Base-by-base conservation (phyloP, 2,329 filamentous ascomycete species). In the Calonectria hawksworthii region DNA sequence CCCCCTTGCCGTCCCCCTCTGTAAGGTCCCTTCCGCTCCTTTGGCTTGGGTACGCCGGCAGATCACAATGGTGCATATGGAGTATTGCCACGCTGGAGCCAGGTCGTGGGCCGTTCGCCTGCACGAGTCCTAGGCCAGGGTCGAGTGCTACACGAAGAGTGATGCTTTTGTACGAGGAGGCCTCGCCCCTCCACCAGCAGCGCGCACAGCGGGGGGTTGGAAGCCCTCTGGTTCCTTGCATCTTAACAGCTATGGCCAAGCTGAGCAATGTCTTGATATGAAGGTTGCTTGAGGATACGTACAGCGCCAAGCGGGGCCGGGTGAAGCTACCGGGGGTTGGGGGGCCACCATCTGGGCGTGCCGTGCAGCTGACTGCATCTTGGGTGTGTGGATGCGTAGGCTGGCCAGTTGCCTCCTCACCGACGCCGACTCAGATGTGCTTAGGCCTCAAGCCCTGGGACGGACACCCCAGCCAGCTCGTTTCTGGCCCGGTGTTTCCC, bases 11-110 rank as follows among this genome's bases (percentile, higher is more conserved):
- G 61, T 56, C 70, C 67, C 67, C 67, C 67, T 56, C 65, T 67
- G 68, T 70, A 75, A 74, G 70, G 74, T 69, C 70, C 56, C 70
- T 73, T 76, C 72, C 51, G 73, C 71, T 74, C 75, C 66, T 73
- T 74, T 80, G 75, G 73, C 63, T 73, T 64, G 74, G 69, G 68
- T 73, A 59, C 69, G 70, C 70, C 72, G 72, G 79, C 68, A 80
- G 75, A 80, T 80, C 74, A 76, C 36, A 76, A 77, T 78, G 77
- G 32, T 64, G 65, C 61, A 59, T 44, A 74, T 78, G 74, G 74
- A 56, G 74, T 74, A 74, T 75, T 80, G 79, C 79, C 78, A 80
- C 79, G 76, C 70, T 78, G 76, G 74, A 77, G 75, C 76, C 73
- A 78, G 76, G 73, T 50, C 73, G 67, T 74, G 77, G 38, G 54